Conservation (phyloP, 495 filamentous ascomycete genomes). For the Parathielavia hyrcaniae region DNA sequence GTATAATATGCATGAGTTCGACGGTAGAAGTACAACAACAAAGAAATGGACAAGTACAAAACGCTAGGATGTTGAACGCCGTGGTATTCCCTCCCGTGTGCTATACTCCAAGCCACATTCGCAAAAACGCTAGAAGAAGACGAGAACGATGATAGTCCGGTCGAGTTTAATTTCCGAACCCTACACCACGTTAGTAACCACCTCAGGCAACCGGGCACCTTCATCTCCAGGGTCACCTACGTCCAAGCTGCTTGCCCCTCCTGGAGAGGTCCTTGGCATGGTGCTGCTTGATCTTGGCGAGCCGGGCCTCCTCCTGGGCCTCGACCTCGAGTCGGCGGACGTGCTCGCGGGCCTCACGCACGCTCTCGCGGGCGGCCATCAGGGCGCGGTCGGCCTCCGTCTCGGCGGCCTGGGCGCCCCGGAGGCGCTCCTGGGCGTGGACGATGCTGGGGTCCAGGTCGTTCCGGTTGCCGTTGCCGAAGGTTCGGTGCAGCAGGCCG, state of each 20-base stretch:
- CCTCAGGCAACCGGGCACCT: not conserved
- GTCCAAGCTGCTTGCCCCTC: constrained; percentile 58
- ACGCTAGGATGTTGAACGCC: not conserved
- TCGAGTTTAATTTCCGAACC: not conserved
- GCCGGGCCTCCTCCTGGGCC: constrained; percentile 53
- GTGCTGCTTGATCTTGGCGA: constrained; percentile 60
- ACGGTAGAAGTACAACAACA: not conserved
- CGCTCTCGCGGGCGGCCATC: constrained; percentile 48
- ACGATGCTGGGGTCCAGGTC: constrained; percentile 54
- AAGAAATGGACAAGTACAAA: not conserved
- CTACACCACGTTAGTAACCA: not conserved
- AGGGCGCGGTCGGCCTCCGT: constrained; percentile 57
- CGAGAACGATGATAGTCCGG: not conserved
- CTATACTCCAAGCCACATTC: not conserved
- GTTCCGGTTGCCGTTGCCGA: constrained; percentile 38
- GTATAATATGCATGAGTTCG: not conserved
- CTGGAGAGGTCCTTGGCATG: constrained; percentile 58
- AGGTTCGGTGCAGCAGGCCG: constrained; percentile 37
- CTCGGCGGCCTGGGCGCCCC: constrained; percentile 54
- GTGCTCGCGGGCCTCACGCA: constrained; percentile 56
- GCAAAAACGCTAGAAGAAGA: not conserved
- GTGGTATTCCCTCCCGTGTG: not conserved
- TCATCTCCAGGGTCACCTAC: constrained; percentile 40
- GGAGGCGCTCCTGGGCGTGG: constrained; percentile 51
- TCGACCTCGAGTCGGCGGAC: constrained; percentile 57